Evolutionary conservation across 495 filamentous ascomycete species (phyloP).

Genomic region (Talaromyces proteolyticus): DNA sequence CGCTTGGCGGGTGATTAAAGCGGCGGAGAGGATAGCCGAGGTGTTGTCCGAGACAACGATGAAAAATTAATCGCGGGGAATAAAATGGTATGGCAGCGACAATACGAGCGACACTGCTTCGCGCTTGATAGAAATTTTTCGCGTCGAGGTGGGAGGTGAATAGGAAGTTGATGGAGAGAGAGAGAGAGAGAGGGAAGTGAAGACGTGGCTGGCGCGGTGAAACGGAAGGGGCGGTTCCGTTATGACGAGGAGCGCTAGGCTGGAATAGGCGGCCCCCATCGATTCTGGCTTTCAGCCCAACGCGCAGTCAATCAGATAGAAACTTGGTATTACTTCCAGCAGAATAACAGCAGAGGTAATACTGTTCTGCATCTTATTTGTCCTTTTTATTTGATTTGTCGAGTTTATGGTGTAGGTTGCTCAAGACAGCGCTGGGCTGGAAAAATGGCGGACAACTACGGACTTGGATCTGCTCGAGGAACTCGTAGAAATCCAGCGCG

Average conservation of each 20-base stretch:
- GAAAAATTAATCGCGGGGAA: background rate
- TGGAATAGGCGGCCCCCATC: slow-evolving; percentile 6
- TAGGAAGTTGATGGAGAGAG: slow-evolving; percentile 6
- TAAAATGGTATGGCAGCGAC: background rate
- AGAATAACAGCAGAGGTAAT: background rate
- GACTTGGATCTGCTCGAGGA: too few species aligned
- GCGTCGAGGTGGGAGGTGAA: background rate
- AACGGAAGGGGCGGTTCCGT: slow-evolving; percentile 5
- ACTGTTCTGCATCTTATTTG: too few species aligned
- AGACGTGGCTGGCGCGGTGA: background rate
- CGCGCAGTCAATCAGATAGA: too few species aligned
- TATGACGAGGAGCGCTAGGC: slow-evolving; percentile 11
- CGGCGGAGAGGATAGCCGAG: background rate
- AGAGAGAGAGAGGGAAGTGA: slow-evolving; percentile 6
- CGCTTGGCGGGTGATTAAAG: background rate
- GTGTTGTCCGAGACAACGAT: background rate
- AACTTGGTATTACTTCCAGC: too few species aligned
- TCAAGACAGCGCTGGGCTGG: too few species aligned
- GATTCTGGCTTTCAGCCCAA: background rate
- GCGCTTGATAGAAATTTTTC: slow-evolving; percentile 7
- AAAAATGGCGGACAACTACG: too few species aligned
- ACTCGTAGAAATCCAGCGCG: too few species aligned
- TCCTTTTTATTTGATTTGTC: slow-evolving; percentile 2
- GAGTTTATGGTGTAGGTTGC: background rate
- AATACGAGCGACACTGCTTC: background rate